phyloP scores from a whole-genome alignment of 495 filamentous ascomycete genomes.

The Talaromyces ruber region DNA sequence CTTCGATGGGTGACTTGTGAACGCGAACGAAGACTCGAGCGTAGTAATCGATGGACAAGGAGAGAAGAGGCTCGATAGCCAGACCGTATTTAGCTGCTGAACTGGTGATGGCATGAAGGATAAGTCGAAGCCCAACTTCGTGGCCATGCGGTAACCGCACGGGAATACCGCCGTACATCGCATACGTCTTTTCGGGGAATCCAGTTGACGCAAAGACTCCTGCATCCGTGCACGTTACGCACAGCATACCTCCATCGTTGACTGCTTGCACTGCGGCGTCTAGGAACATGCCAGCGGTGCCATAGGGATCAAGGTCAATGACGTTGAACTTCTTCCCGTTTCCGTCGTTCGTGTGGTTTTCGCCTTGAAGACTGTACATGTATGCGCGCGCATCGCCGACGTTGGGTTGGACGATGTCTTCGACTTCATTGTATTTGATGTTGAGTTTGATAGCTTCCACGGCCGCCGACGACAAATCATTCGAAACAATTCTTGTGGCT shows the following conservation, averaged over 20 bases:
- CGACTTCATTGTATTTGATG: conserved; percentile 68
- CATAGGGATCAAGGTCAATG: conserved; percentile 95
- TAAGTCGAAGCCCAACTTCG: conserved; percentile 80
- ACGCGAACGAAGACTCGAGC: conserved; percentile 83
- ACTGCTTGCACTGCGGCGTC: conserved; percentile 82
- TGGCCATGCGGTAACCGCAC: conserved; percentile 76
- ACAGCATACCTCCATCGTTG: conserved; percentile 79
- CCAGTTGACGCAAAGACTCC: conserved; percentile 88
- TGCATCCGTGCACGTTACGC: conserved; percentile 93
- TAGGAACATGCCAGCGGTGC: conserved; percentile 81
- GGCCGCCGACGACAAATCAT: conserved; percentile 73
- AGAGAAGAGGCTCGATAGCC: conserved; percentile 83
- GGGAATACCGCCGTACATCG: conserved; percentile 83
- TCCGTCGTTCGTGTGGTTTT: conserved; percentile 1
- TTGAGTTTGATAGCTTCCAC: conserved; percentile 76
- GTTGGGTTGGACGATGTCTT: conserved; percentile 60
- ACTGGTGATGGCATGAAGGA: conserved; percentile 70
- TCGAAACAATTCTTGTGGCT: conserved; percentile 73
- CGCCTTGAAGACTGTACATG: conserved; percentile 65
- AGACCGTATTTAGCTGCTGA: conserved; percentile 81
- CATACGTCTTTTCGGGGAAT: conserved; percentile 86
- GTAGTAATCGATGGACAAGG: conserved; percentile 93
- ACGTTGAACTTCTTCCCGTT: conserved; percentile 59
- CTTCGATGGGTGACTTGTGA: conserved; percentile 63
- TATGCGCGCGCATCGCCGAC: conserved; percentile 76